These are phyloP conservation scores for Lachnellula subtilissima DNA, from an alignment of 2,329 filamentous ascomycete genomes.

Conservation along the genomic window DNA sequence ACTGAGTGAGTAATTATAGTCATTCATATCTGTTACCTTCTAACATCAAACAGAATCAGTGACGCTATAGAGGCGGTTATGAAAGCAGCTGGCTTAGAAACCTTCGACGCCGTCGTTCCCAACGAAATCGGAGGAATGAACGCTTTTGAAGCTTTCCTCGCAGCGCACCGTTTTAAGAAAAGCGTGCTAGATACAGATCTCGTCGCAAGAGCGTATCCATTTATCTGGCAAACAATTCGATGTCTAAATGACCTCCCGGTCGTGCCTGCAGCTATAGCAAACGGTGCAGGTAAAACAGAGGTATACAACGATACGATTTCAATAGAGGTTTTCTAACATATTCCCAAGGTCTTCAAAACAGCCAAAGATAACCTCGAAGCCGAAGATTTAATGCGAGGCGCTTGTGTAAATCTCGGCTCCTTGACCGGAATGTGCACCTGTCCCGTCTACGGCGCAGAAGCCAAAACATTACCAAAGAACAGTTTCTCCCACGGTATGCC, in stretches of 20 bases:
- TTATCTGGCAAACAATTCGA: conserved; percentile 29
- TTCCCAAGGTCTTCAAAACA: conserved; percentile 17
- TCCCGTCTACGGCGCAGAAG: conserved; percentile 25
- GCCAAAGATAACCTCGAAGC: conserved; percentile 21
- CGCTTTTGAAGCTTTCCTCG: conserved; percentile 33
- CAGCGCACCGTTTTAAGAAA: conserved; percentile 25
- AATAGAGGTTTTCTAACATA: not conserved
- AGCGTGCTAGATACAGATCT: conserved; percentile 27
- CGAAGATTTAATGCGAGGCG: conserved; percentile 27
- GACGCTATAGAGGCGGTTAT: conserved; percentile 27
- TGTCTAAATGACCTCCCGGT: conserved; percentile 26
- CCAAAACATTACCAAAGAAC: conserved; percentile 26
- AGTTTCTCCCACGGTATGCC: conserved; percentile 27
- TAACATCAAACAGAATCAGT: conserved; percentile 18
- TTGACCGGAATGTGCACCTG: conserved; percentile 26
- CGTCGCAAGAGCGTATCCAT: conserved; percentile 30
- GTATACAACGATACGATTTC: conserved; percentile 6
- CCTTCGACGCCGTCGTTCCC: conserved; percentile 50
- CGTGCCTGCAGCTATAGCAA: conserved; percentile 24
- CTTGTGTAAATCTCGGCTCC: conserved; percentile 24
- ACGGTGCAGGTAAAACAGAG: conserved; percentile 18
- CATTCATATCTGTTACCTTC: not conserved
- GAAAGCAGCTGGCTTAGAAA: conserved; percentile 14
- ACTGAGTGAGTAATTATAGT: conserved; percentile 19
- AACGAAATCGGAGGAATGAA: conserved; percentile 66